Evolutionary conservation across 2,329 filamentous ascomycete species (phyloP).

Genomic region (Pseudogymnoascus sp.): DNA sequence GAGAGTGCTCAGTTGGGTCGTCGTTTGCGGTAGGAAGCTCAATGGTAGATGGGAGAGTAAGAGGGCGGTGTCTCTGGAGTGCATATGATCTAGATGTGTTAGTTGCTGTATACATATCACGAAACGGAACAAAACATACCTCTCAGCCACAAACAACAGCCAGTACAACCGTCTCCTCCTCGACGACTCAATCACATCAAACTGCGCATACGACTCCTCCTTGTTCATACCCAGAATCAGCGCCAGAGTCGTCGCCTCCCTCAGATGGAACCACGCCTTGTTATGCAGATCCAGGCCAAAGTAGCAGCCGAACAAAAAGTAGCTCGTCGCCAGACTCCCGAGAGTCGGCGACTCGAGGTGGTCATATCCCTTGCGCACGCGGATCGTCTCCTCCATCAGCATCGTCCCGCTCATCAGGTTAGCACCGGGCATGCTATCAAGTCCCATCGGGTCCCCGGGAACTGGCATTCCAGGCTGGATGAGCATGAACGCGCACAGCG

Average conservation of each 20-base stretch:
- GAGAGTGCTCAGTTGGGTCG: conserved; percentile 47
- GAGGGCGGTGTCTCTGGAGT: conserved; percentile 58
- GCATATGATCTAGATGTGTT: conserved; percentile 48
- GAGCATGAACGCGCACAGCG: conserved; percentile 60
- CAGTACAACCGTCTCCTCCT: conserved; percentile 62
- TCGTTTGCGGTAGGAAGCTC: conserved; percentile 54
- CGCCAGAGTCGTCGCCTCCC: conserved; percentile 65
- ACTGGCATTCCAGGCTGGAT: conserved; percentile 60
- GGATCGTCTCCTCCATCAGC: conserved; percentile 57
- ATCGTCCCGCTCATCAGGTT: conserved; percentile 57
- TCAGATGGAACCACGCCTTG: conserved; percentile 70
- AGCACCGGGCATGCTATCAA: conserved; percentile 48
- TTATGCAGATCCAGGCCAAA: conserved; percentile 65
- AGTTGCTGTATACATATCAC: background rate
- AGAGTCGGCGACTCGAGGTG: conserved; percentile 48
- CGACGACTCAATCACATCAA: conserved; percentile 50
- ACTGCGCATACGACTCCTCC: conserved; percentile 53
- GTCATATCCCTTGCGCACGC: conserved; percentile 56
- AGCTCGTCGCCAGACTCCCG: conserved; percentile 61
- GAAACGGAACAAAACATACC: conserved; percentile 38
- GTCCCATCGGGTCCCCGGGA: conserved; percentile 48
- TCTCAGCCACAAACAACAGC: conserved; percentile 63
- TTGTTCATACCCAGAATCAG: conserved; percentile 53
- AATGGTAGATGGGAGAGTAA: conserved; percentile 62
- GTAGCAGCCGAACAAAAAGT: conserved; percentile 67